Evolutionary conservation across 2,329 filamentous ascomycete genomes (phyloP), one percentile per base, ranked within the genome.

Genomic region (Stagonosporopsis rhizophila): DNA sequence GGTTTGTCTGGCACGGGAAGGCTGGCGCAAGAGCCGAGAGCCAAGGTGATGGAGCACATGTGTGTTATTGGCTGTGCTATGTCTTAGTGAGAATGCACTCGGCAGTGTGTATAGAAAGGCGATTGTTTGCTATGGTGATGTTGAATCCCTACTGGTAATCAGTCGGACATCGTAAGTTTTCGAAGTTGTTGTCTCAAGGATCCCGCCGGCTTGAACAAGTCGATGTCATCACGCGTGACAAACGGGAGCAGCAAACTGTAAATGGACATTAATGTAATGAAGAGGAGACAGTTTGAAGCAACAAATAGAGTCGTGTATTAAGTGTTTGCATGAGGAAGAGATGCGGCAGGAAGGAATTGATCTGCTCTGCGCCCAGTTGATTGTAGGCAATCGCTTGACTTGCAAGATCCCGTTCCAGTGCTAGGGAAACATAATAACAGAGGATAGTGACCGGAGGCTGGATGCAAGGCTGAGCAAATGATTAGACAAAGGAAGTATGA

Each of bases 241-340:
- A 39, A 34, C 44, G n/a, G 15, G 20, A 45, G 34, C 23, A 30
- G 9, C 17, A 38, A 20, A 20, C 40, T 28, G 19, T 14, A 15
- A 15, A 23, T 23, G 20, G 12, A 15, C 9, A 38, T 20, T 12
- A 11, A 11, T 11, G 17, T 12, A 20, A 20, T 38, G n/a, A 38
- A 30, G 37, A 30, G 15, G n/a, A 40, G 9, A 15, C 17, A 2
- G 34, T 46, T 25, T 20, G 17, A 19, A 34, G 9, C 9, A 32
- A 30, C 27, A 38, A 35, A 40, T n/a, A 15, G 23, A 40, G 22
- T 41, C 37, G 35, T 53, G 35, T 41, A 46, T 53, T 46, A 53
- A 22, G 35, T 52, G 39, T 40, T 19, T n/a, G 34, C 35, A 27
- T 45, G 19, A 45, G 20, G 11, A 25, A 40, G 22, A 11, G 20